Percentiles rank a stretch among this genome's conserved stretches.
Evolutionary conservation across 495 filamentous ascomycete genomes (phyloP).

Genomic region (Astrothelium subdiscretum): DNA sequence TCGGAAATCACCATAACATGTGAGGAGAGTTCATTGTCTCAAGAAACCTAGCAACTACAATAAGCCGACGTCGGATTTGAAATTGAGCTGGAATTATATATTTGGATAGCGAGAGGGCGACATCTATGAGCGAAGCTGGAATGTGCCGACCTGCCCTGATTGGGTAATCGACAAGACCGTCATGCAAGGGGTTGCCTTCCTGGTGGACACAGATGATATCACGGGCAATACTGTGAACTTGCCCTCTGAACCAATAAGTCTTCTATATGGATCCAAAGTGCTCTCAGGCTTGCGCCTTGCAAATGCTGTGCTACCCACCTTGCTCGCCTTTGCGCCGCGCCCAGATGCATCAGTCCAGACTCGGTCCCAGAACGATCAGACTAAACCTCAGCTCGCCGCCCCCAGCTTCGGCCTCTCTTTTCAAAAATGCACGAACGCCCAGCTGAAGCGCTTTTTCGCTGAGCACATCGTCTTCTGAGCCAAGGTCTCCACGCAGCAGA

Average conservation of each 20-base stretch:
- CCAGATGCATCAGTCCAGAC: slow-evolving; percentile 21
- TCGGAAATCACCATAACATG: too few relatives aligned
- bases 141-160: too few relatives aligned
- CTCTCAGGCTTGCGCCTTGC: background rate
- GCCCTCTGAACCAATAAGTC: too few relatives aligned
- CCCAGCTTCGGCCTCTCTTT: slow-evolving; percentile 37
- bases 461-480: slow-evolving; percentile 55
- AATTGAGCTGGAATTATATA: too few relatives aligned
- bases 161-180: too few relatives aligned
- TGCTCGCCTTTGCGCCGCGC: background rate
- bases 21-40: too few relatives aligned
- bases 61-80: too few relatives aligned
- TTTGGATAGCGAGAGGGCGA: too few relatives aligned
- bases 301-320: slow-evolving; percentile 2
- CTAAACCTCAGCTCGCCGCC: slow-evolving; percentile 43
- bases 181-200: background rate
- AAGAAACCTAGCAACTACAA: too few relatives aligned
- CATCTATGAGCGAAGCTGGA: too few relatives aligned
- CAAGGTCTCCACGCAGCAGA: slow-evolving; percentile 52
- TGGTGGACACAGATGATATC: background rate
- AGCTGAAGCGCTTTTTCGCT: slow-evolving; percentile 51
- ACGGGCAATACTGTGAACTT: background rate
- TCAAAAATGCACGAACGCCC: slow-evolving; percentile 46
- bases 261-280: too few relatives aligned
- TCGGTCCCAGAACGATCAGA: slow-evolving; percentile 39